These are phyloP conservation scores for Crataegus laevigata DNA, from an alignment of 306 rosid species.

Conservation along the genomic window DNA sequence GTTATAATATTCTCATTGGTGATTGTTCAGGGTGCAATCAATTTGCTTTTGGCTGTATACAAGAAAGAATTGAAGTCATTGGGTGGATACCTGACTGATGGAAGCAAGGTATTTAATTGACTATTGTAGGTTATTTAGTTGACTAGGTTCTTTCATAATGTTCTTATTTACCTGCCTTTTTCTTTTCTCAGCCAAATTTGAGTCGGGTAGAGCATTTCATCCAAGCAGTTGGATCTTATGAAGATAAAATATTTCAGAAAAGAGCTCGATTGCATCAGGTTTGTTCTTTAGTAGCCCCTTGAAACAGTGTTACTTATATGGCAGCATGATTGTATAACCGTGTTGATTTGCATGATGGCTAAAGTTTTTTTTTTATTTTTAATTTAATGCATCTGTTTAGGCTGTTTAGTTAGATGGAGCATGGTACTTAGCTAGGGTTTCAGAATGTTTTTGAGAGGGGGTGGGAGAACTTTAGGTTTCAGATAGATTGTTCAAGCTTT, in stretches of 20 bases:
- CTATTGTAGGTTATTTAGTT: background rate
- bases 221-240: slow-evolving; percentile 88
- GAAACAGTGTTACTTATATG: background rate
- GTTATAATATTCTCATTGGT: slow-evolving; percentile 2
- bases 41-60: slow-evolving; percentile 84
- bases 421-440: background rate
- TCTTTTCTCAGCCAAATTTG: slow-evolving; percentile 61
- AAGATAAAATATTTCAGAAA: slow-evolving; percentile 87
- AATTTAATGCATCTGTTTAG: background rate
- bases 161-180: background rate
- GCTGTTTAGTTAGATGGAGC: background rate
- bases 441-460: background rate
- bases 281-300: background rate
- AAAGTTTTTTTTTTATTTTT: background rate
- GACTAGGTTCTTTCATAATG: background rate
- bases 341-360: background rate
- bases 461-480: background rate
- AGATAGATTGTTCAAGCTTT: background rate
- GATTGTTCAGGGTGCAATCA: slow-evolving; percentile 76
- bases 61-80: slow-evolving; percentile 64
- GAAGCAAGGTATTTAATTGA: slow-evolving; percentile 57
- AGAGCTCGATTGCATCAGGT: slow-evolving; percentile 89
- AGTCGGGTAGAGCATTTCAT: slow-evolving; percentile 76
- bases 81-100: slow-evolving; percentile 91
- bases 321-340: background rate